phyloP scores from a whole-genome alignment of 305 asterid genomes.

The Fraxinus paxiana region DNA sequence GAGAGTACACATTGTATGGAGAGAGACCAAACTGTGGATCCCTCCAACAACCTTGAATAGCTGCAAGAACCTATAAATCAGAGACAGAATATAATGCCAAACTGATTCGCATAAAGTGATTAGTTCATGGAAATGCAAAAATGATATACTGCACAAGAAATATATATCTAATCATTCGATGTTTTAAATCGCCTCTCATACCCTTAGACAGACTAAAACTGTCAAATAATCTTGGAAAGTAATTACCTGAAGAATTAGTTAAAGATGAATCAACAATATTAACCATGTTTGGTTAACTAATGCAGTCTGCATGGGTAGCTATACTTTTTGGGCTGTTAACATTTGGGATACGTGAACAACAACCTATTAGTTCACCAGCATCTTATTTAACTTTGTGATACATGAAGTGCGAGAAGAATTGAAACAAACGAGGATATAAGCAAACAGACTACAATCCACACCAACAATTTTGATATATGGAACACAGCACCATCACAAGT shows the following conservation, averaged over 20 bases:
- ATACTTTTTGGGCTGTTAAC: constrained; percentile 6
- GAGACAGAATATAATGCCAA: constrained; percentile 28
- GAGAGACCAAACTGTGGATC: constrained; percentile 59
- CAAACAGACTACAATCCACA: background rate
- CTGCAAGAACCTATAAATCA: constrained; percentile 91
- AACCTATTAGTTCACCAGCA: constrained; percentile 6
- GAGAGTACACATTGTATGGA: constrained; percentile 80
- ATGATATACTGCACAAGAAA: constrained; percentile 4
- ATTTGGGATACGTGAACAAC: background rate
- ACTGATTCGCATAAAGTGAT: background rate
- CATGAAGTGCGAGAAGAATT: background rate
- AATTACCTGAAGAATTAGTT: background rate
- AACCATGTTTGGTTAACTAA: background rate
- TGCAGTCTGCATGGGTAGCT: background rate
- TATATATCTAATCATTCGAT: constrained; percentile 1
- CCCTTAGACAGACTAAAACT: background rate
- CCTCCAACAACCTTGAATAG: constrained; percentile 82
- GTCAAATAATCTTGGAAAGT: background rate
- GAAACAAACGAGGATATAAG: background rate
- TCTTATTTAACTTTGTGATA: background rate
- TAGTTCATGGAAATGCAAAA: constrained; percentile 4
- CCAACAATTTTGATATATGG: background rate
- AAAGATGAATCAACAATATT: constrained; percentile 5
- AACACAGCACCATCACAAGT: background rate
- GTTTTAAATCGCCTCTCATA: background rate